Conservation (phyloP, 225 moss, liverwort and hornwort species). For the Pleurozium schreberi region DNA sequence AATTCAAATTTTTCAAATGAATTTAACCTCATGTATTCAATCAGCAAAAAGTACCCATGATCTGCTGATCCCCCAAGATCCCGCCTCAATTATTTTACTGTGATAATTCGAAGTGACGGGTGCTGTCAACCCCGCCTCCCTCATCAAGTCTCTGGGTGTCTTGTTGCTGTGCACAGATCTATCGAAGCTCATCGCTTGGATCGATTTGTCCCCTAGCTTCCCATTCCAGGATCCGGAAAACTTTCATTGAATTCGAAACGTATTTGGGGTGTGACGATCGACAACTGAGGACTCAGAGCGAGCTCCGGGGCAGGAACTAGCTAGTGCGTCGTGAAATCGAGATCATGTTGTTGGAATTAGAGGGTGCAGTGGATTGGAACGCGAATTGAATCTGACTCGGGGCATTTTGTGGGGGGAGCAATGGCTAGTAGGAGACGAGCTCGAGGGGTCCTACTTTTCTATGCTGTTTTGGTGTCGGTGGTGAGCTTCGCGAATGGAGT, state of each 20-base stretch:
- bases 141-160: background rate
- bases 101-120: background rate
- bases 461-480: background rate
- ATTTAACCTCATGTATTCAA: background rate
- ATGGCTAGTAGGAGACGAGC: background rate
- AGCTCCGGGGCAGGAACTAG: background rate
- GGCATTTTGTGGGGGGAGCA: background rate
- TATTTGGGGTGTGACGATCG: too few species aligned
- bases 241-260: background rate
- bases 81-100: background rate
- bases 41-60: background rate
- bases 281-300: background rate
- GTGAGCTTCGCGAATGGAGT: constrained; percentile 14
- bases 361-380: background rate
- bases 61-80: background rate
- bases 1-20: background rate
- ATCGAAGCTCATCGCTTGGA: background rate
- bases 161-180: background rate
- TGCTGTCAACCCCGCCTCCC: background rate
- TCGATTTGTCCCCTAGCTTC: background rate
- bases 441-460: background rate
- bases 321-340: background rate
- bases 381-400: background rate
- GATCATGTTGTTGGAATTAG: background rate
- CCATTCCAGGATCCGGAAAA: too few species aligned